Evolutionary conservation across 2,329 filamentous ascomycete genomes (phyloP).

Genomic region (Gnomoniopsis smithogilvyi): DNA sequence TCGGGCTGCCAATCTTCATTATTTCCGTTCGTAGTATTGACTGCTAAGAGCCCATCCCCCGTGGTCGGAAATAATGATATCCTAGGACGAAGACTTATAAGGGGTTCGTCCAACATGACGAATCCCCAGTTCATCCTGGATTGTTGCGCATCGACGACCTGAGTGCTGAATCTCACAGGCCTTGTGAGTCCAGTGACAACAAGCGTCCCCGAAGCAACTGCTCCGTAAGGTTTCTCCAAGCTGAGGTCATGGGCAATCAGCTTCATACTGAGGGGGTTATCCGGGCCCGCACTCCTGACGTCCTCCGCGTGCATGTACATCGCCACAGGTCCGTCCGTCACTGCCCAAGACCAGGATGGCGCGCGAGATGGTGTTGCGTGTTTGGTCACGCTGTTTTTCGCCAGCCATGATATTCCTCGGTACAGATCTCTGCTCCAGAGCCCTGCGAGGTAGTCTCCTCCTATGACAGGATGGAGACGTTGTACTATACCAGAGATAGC

Average conservation of each 20-base stretch:
- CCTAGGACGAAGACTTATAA: no score
- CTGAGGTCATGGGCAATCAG: not conserved
- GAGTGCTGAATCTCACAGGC: not conserved
- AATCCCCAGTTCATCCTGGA: no score
- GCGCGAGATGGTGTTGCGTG: not conserved
- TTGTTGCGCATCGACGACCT: no score
- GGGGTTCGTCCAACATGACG: no score
- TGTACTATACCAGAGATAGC: not conserved
- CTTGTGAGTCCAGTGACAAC: not conserved
- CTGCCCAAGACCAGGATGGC: slow-evolving; percentile 5
- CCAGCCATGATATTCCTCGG: not conserved
- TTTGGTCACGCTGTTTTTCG: not conserved
- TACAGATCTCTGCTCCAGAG: not conserved
- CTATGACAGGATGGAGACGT: not conserved
- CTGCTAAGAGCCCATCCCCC: no score
- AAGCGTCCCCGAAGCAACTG: not conserved
- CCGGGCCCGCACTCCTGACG: not conserved
- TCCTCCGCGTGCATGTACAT: not conserved
- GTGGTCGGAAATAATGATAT: no score
- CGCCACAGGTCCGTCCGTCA: not conserved
- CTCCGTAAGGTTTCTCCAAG: not conserved
- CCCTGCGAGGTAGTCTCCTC: not conserved
- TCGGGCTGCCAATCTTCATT: not conserved
- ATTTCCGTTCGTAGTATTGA: not conserved
- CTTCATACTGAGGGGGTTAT: not conserved